Conservation (phyloP, 192 early-diverging fungal genomes). For the Rhizoclosmatium globosum region DNA sequence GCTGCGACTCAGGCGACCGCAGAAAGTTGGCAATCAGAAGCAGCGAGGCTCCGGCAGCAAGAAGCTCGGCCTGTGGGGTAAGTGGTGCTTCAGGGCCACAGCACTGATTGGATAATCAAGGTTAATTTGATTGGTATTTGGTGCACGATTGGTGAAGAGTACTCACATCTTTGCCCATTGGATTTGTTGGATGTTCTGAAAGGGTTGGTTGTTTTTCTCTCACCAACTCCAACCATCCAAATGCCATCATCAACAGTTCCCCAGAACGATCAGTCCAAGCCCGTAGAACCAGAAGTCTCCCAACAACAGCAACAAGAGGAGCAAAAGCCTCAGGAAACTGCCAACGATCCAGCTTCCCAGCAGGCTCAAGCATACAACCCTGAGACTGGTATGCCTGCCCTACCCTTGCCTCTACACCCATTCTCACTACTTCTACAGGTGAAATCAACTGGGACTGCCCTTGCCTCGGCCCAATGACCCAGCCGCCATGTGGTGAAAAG, state of each 20-base stretch:
- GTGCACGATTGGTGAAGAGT: not conserved
- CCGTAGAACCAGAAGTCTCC: not conserved
- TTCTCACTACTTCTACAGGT: constrained; percentile 20
- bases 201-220: not conserved
- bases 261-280: not conserved
- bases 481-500: constrained; percentile 94
- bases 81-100: not conserved
- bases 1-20: constrained; percentile 71
- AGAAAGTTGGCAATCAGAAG: constrained; percentile 77
- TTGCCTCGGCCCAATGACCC: constrained; percentile 92
- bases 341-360: constrained; percentile 10
- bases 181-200: not conserved
- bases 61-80: not conserved
- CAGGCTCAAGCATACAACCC: constrained; percentile 52
- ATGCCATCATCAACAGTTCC: not conserved
- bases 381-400: constrained; percentile 41
- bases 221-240: not conserved
- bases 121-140: not conserved
- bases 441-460: constrained; percentile 97
- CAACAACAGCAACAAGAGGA: not conserved
- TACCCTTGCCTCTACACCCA: too few species aligned
- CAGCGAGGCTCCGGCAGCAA: not conserved
- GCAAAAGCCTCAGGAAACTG: not conserved
- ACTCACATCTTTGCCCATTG: constrained; percentile 1
- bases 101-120: not conserved